A percentile compares a stretch with the other conserved stretches of the same genome.
Evolutionary conservation across 2,329 filamentous ascomycete genomes (phyloP).

Genomic region (Diplocarpon rosae): DNA sequence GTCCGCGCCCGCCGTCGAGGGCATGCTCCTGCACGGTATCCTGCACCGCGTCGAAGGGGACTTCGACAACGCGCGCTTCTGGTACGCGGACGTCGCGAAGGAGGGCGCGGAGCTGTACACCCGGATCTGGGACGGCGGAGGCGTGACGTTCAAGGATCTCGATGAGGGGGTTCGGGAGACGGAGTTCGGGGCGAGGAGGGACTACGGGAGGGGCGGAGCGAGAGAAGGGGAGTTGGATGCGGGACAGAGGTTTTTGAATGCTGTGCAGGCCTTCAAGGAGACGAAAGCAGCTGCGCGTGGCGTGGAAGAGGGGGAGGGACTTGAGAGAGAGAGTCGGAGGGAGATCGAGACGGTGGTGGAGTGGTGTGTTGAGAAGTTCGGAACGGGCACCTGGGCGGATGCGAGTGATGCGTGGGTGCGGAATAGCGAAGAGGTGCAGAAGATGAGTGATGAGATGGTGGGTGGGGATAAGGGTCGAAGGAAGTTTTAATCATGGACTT

Average conservation of each 20-base stretch:
- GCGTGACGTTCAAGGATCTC: neutral
- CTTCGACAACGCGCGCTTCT: constrained; percentile 36
- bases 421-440: constrained; percentile 8
- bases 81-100: constrained; percentile 35
- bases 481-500: constrained; percentile 2
- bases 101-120: constrained; percentile 16
- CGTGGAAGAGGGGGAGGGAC: neutral
- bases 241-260: constrained; percentile 30
- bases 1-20: constrained; percentile 35
- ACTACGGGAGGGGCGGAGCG: constrained; percentile 28
- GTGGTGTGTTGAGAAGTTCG: constrained; percentile 36
- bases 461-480: constrained; percentile 10
- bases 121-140: neutral
- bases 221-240: constrained; percentile 22
- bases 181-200: constrained; percentile 3
- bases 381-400: constrained; percentile 31
- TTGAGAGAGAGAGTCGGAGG: constrained; percentile 26
- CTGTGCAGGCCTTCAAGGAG: constrained; percentile 26
- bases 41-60: constrained; percentile 41
- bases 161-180: neutral
- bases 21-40: constrained; percentile 40
- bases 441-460: constrained; percentile 10
- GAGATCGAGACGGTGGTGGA: constrained; percentile 33
- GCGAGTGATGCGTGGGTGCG: constrained; percentile 26
- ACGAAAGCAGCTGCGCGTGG: neutral